A percentile compares a stretch with the other conserved stretches of the same genome.
Conservation (phyloP, 768 basidiomycete species). For the Boletus patriciae region DNA sequence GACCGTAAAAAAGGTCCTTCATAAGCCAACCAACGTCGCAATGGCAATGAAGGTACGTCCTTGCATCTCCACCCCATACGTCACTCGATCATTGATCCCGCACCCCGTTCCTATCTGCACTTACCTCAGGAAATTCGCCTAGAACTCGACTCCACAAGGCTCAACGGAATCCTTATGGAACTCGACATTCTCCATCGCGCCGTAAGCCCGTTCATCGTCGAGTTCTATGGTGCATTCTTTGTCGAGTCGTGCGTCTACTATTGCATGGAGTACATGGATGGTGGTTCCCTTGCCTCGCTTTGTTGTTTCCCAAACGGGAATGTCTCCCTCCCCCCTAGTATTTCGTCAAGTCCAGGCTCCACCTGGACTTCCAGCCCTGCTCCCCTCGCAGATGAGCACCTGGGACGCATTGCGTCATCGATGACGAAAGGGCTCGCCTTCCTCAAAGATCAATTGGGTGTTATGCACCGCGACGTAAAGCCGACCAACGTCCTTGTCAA, state of each 20-base stretch:
- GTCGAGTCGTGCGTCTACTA: conserved; percentile 99
- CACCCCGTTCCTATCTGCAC: neutral
- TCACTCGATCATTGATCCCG: conserved; percentile 8
- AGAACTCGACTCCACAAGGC: conserved; percentile 89
- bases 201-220: conserved; percentile 87
- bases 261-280: conserved; percentile 99
- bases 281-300: conserved; percentile 85
- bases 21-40: conserved; percentile 89
- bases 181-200: conserved; percentile 97
- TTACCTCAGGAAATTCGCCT: conserved; percentile 86
- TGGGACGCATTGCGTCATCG: conserved; percentile 74
- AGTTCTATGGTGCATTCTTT: conserved; percentile 99
- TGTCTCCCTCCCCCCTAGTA: conserved; percentile 34
- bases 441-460: conserved; percentile 91
- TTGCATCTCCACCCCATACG: neutral
- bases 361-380: conserved; percentile 37
- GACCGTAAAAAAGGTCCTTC: conserved; percentile 93
- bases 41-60: conserved; percentile 97
- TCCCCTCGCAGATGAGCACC: conserved; percentile 68
- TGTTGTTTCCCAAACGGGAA: conserved; percentile 48
- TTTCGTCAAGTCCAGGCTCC: conserved; percentile 34
- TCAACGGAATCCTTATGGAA: conserved; percentile 98
- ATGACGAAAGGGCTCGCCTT: conserved; percentile 93
- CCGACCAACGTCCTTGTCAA: conserved; percentile 94
- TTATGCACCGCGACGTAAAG: conserved; percentile 85